Evolutionary conservation across 305 asterid genomes (phyloP), one percentile per base, ranked within the genome.

Genomic region (Nicotiana rustica): DNA sequence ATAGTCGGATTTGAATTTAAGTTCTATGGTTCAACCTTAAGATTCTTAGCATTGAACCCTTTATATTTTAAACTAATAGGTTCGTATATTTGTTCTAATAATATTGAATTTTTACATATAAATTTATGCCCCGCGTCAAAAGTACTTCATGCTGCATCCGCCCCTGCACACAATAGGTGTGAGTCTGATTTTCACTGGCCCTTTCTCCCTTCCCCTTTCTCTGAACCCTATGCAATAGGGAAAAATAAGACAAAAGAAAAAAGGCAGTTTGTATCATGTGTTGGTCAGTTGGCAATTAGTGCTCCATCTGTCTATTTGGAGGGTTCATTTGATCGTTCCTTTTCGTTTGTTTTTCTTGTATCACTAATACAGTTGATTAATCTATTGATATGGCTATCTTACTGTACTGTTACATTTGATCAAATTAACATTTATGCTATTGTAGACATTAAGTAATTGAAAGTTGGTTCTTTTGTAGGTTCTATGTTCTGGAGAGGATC

Each of bases 401-500:
- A 38, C 44, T 6, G 35, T 38, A 38, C 47, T 1, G 47, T 65
- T 41, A 10, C 38, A 13, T 25, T 25, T 64, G 0, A 21, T 64
- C 29, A 4, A 4, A 21, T 62, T 25, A 61, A 62, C 31, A 10
- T 65, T 65, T 25, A 65, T 31, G 21, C 8, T 66, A 17, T 6
- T 66, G 5, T 33, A 14, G 6, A 3, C 73, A 33, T 67, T 67
- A 31, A 33, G 75, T 67, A 67, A 67, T 38, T 67, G 75, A 67
- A 33, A 67, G 47, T 36, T 38, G 7, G 25, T 67, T 33, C 44
- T 35, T 33, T 3, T 67, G 47, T 67, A 67, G 75, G 76, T 67
- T 67, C 76, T 35, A 17, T 67, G 76, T 67, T 15, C 29, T 8
- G 76, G 76, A 35, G 76, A 36, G 3, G 76, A 67, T 36, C 49